Evolutionary conservation across 164 flowering plant species (phyloP).

Genomic region (Vitis rotundifolia): DNA sequence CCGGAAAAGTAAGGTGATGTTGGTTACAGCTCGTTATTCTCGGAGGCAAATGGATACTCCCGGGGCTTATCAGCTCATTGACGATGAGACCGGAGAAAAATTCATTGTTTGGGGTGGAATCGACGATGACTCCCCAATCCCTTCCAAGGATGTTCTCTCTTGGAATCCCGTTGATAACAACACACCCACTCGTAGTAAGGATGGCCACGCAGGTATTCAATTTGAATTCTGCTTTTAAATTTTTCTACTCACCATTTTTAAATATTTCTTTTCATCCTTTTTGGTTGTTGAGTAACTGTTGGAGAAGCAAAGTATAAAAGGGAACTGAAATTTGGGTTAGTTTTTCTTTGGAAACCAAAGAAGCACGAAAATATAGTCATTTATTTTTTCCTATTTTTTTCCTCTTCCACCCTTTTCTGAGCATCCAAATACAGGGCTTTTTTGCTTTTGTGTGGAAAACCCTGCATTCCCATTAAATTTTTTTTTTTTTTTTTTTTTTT

Average conservation of each 20-base stretch:
- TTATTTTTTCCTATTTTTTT: too few species aligned
- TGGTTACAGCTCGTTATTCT: too few species aligned
- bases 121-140: slow-evolving; percentile 29
- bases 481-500: too few species aligned
- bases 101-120: slow-evolving; percentile 55
- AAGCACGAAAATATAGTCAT: too few species aligned
- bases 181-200: background rate
- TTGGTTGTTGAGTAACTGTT: too few species aligned
- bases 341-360: background rate
- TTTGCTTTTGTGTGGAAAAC: too few species aligned
- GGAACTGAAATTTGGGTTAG: background rate
- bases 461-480: too few species aligned
- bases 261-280: too few species aligned
- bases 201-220: background rate
- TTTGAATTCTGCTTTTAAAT: background rate
- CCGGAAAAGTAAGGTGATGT: too few species aligned
- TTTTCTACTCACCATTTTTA: background rate
- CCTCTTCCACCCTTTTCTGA: too few species aligned
- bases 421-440: too few species aligned
- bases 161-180: slow-evolving; percentile 35
- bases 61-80: slow-evolving; percentile 56
- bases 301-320: background rate
- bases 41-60: slow-evolving; percentile 34
- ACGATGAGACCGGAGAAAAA: slow-evolving; percentile 51
- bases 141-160: slow-evolving; percentile 42